Base-by-base conservation (phyloP, 164 flowering plant species). In the Magnolia kwangsiensis region DNA sequence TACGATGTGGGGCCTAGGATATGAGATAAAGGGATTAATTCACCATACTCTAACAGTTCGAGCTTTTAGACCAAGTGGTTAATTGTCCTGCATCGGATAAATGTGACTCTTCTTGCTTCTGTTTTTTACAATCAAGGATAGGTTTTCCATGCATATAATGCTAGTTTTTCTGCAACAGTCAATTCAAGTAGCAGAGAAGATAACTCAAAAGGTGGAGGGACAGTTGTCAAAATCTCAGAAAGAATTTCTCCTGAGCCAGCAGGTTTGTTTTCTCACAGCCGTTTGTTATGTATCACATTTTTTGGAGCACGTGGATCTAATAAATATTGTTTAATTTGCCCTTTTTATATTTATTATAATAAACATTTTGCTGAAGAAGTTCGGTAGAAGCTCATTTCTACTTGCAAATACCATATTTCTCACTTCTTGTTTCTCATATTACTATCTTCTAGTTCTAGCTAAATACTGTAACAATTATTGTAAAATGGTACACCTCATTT, bases 181-280 rank as follows among this genome's bases (percentile, higher is more conserved):
- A 67, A 94, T 96, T 84, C 98, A 98, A 75, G 99, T 96, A 59
- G 98, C 99, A 31, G 98, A 96, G 88, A 96, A 96, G 88, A 96
- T 96, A 65, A 94, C 99, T 45, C 98, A 94, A 71, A 96, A 96
- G 85, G 99, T 96, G 74, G 99, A 96, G 82, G 98, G 99, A 19
- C 99, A 96, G 80, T 79, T 96, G 80, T 96, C 99, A 70, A 96
- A 93, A 78, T 94, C 99, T 71, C 99, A 96, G 83, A 96, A 95
- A 78, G 99, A 96, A 76, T 96, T 89, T 85, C 96, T 96, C 82
- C 86, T 96, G 64, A 97, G 98, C 37, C 99, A 96, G 87, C 99
- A 96, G 98, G 99, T 96, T 78, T 80, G 87, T 75, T 79, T 69
- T 80, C 68, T 80, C 51, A 18, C 27, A 23, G 68, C 31, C 76